These are phyloP conservation scores for Dactylella cylindrospora DNA, from an alignment of 2,329 filamentous ascomycete species.

Conservation along the genomic window DNA sequence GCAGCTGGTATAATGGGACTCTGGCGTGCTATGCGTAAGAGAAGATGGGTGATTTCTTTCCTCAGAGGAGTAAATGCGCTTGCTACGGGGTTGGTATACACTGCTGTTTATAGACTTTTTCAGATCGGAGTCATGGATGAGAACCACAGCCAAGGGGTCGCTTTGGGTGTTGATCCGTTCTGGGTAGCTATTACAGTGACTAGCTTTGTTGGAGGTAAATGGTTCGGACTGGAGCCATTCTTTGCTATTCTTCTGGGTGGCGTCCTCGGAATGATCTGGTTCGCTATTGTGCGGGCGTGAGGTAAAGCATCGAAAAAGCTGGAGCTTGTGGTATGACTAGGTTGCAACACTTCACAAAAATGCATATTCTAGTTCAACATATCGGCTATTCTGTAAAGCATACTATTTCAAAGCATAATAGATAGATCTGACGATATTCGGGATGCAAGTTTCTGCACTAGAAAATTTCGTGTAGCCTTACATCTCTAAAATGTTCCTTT, in stretches of 20 bases:
- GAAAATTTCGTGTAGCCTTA: too few relatives aligned
- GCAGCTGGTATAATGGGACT: conserved; percentile 61
- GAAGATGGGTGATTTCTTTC: conserved; percentile 56
- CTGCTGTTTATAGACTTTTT: conserved; percentile 65
- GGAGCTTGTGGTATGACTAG: too few relatives aligned
- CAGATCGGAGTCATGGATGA: conserved; percentile 62
- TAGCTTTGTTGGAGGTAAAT: conserved; percentile 36
- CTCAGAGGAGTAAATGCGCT: conserved; percentile 62
- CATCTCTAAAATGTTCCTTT: too few relatives aligned
- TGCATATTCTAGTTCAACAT: too few relatives aligned
- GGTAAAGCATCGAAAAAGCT: not conserved
- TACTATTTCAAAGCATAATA: too few relatives aligned
- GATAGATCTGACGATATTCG: too few relatives aligned
- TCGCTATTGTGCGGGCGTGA: conserved; percentile 11
- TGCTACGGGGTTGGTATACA: conserved; percentile 64
- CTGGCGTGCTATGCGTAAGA: conserved; percentile 58
- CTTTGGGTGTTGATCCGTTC: conserved; percentile 62
- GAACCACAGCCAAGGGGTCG: conserved; percentile 56
- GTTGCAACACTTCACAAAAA: too few relatives aligned
- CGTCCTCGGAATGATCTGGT: conserved; percentile 24
- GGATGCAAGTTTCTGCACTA: too few relatives aligned
- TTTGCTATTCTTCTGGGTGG: conserved; percentile 25
- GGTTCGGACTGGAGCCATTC: conserved; percentile 30
- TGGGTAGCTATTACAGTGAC: conserved; percentile 63
- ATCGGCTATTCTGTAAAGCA: too few relatives aligned